These are phyloP conservation scores for Pythium volutum DNA, from an alignment of 352 stramenopile species.

Conservation along the genomic window DNA sequence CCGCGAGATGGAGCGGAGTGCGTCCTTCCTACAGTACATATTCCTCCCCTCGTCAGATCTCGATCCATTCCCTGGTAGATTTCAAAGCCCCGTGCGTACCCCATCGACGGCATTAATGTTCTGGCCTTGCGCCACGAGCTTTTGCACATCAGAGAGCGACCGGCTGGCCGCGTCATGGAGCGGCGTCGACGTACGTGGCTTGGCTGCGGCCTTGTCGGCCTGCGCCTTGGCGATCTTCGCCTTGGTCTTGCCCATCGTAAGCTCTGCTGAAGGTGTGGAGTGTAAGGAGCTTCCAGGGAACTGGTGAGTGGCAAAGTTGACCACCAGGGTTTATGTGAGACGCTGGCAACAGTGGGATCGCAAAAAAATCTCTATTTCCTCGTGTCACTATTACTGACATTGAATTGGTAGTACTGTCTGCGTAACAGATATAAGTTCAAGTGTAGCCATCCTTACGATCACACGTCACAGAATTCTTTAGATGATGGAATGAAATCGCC, in stretches of 20 bases:
- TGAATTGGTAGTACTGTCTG: not conserved
- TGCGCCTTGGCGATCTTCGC: not conserved
- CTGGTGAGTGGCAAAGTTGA: not conserved
- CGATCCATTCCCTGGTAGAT: too few species aligned
- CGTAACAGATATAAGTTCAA: not conserved
- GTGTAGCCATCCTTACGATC: not conserved
- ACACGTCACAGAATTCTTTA: not conserved
- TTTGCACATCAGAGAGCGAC: slow-evolving; percentile 3
- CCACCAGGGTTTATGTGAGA: not conserved
- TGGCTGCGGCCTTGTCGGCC: not conserved
- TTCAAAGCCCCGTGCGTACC: not conserved
- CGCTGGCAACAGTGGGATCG: not conserved
- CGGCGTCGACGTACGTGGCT: slow-evolving; percentile 5
- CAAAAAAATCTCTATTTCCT: too few species aligned
- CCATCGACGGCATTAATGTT: slow-evolving; percentile 6
- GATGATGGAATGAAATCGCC: too few species aligned
- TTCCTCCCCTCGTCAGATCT: not conserved
- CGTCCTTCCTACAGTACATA: not conserved
- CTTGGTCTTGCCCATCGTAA: slow-evolving; percentile 6
- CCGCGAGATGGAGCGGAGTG: slow-evolving; percentile 16
- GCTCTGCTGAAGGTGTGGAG: not conserved
- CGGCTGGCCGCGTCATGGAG: slow-evolving; percentile 1
- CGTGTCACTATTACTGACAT: not conserved
- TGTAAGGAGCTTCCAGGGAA: not conserved
- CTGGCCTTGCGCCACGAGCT: slow-evolving; percentile 11